phyloP scores from a whole-genome alignment of 768 basidiomycete genomes.

The Plicaturopsis crispa region DNA sequence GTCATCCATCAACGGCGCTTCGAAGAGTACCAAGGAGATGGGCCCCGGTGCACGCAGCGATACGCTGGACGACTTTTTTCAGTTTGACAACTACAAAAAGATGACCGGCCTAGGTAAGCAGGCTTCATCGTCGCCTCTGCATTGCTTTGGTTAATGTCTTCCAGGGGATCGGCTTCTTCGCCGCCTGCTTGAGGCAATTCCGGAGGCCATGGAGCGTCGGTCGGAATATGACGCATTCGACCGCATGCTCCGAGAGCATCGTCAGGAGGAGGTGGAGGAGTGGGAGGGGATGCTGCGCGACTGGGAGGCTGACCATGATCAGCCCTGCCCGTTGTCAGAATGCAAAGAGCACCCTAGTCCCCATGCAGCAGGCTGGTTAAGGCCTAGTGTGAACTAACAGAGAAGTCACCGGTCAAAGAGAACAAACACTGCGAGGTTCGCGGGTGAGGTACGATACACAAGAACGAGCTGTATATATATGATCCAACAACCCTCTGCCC shows the following conservation, averaged over 20 bases:
- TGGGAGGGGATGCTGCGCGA: background rate
- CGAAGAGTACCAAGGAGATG: conserved; percentile 11
- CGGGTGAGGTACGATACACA: too few species aligned
- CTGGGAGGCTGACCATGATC: background rate
- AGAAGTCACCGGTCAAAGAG: too few species aligned
- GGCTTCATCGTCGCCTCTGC: background rate
- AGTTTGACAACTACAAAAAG: conserved; percentile 9
- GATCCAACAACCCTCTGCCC: too few species aligned
- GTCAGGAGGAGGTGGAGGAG: background rate
- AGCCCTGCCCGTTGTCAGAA: background rate
- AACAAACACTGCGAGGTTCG: too few species aligned
- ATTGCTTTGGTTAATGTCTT: background rate
- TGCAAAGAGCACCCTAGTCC: too few species aligned
- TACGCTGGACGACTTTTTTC: conserved; percentile 8
- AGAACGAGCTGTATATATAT: too few species aligned
- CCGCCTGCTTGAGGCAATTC: conserved; percentile 7
- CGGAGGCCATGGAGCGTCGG: conserved; percentile 8
- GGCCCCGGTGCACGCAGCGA: conserved; percentile 8
- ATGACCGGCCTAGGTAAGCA: background rate
- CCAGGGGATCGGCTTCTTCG: conserved; percentile 6
- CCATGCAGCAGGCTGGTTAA: too few species aligned
- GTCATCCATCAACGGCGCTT: conserved; percentile 7
- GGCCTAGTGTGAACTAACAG: too few species aligned
- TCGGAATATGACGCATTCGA: conserved; percentile 4
- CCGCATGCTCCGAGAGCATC: background rate